Evolutionary conservation across 2,329 filamentous ascomycete genomes (phyloP), one percentile per base, ranked within the genome.

Genomic region (Colletotrichum tropicicola): DNA sequence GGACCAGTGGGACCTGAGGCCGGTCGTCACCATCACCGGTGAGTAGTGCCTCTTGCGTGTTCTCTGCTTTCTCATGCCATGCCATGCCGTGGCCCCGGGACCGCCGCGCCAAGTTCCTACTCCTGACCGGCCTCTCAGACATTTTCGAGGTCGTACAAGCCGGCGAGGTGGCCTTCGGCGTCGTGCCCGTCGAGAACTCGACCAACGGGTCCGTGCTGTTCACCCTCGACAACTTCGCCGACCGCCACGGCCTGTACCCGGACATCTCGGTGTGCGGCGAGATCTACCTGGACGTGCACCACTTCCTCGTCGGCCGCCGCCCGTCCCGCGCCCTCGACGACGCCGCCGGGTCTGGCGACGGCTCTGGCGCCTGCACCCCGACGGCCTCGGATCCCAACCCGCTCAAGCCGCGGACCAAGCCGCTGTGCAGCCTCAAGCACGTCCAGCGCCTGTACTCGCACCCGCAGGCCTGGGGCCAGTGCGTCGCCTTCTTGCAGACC

Each of bases 101-200:
- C 17, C 25, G 35, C 17, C 59, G 5, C 2, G 21, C 15, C 39
- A 23, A 35, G 28, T 8, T 12, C n/a, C 27, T 30, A 13, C 32
- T 27, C 15, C 52, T 63, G 52, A 63, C 59, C 23, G 21, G 25
- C 23, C 49, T 9, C 47, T 12, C 68, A 91, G 93, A 96, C 74
- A 89, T 97, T 71, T 97, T 98, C 77, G 83, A 89, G 53, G 85
- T 89, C 15, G 91, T 97, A 6, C 93, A 97, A 73, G 82, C 84
- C 37, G 85, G 87, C 62, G 75, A 81, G 45, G 88, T 87, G 1
- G 79, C 85, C 55, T 90, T 90, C 60, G 96, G 94, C 70, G 92
- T 98, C 30, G 92, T 98, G 2, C 96, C 96, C 6, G 94, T 97
- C 78, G 95, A 98, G 76, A 99, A 99, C 82, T 97, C 92, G 41